A percentile compares a stretch with the other conserved stretches of the same genome.
Evolutionary conservation across 805 yeast species (phyloP).

Genomic region (Cyberlindnera meyerae): DNA sequence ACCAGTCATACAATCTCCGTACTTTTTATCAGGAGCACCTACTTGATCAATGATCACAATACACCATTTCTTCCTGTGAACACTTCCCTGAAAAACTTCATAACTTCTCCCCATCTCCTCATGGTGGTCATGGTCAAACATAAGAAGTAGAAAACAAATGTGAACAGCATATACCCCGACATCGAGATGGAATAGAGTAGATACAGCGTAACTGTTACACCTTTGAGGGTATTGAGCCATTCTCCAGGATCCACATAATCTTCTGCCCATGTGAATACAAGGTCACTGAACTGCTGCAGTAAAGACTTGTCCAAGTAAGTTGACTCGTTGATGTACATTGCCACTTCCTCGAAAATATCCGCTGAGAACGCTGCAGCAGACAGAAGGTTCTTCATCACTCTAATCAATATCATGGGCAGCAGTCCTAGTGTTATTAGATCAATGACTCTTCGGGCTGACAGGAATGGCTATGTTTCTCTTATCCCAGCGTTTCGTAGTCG

Average conservation of each 20-base stretch:
- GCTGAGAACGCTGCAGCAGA: constrained; percentile 16
- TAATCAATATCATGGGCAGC: constrained; percentile 10
- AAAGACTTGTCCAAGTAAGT: constrained; percentile 4
- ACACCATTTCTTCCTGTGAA: constrained; percentile 12
- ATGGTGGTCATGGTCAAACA: constrained; percentile 14
- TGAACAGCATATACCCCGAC: constrained; percentile 17
- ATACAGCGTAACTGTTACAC: constrained; percentile 8
- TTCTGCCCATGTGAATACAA: constrained; percentile 6
- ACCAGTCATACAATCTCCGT: too few species aligned
- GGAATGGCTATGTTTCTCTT: background rate
- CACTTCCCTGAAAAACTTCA: constrained; percentile 6
- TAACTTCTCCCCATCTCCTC: constrained; percentile 15
- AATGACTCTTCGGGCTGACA: constrained; percentile 3
- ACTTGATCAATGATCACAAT: too few species aligned
- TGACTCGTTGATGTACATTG: constrained; percentile 3
- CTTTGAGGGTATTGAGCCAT: constrained; percentile 1
- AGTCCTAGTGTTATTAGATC: constrained; percentile 11
- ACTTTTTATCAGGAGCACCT: too few species aligned
- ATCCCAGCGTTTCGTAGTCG: background rate
- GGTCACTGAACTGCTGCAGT: constrained; percentile 11
- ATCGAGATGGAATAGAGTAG: constrained; percentile 10
- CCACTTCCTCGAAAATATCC: constrained; percentile 16
- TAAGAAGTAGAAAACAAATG: constrained; percentile 12
- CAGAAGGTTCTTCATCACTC: constrained; percentile 8
- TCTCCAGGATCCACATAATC: background rate